Conservation (phyloP, 108 stramenopile species). For the Skeletonema marinoi region DNA sequence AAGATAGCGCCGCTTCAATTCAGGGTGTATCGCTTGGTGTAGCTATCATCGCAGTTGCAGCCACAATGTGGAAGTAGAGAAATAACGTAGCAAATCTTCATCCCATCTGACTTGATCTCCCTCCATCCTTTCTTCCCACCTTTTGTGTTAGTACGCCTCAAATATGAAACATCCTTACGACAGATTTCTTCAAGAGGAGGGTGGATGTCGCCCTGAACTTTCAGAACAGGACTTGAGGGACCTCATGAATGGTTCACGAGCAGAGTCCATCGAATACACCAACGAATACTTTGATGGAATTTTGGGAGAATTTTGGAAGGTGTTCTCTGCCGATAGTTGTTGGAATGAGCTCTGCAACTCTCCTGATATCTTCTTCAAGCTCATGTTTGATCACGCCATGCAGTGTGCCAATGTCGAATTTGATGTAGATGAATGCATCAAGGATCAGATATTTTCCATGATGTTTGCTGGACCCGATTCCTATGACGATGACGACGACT, state of each 20-base stretch:
- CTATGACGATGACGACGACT: background rate
- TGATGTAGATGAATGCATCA: constrained; percentile 25
- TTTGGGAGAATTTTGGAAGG: background rate
- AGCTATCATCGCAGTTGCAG: background rate
- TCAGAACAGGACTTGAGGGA: background rate
- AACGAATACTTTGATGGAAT: background rate
- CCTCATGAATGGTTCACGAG: background rate
- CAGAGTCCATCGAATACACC: background rate
- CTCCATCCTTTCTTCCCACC: too few relatives aligned
- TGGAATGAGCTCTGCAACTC: background rate
- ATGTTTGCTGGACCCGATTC: background rate
- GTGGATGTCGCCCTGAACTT: background rate
- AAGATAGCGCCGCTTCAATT: background rate
- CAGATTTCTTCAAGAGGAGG: background rate
- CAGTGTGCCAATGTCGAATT: constrained; percentile 22
- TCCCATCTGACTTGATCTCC: too few relatives aligned
- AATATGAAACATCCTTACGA: too few relatives aligned
- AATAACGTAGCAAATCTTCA: too few relatives aligned
- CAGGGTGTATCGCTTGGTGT: background rate
- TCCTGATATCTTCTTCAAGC: background rate
- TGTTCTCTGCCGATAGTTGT: background rate
- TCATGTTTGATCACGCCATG: background rate
- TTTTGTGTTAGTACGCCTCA: too few relatives aligned
- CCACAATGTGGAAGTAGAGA: too few relatives aligned
- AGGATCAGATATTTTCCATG: constrained; percentile 6